Evolutionary conservation across 2,329 filamentous ascomycete species (phyloP).

Genomic region (Ophiosphaerella korrae): DNA sequence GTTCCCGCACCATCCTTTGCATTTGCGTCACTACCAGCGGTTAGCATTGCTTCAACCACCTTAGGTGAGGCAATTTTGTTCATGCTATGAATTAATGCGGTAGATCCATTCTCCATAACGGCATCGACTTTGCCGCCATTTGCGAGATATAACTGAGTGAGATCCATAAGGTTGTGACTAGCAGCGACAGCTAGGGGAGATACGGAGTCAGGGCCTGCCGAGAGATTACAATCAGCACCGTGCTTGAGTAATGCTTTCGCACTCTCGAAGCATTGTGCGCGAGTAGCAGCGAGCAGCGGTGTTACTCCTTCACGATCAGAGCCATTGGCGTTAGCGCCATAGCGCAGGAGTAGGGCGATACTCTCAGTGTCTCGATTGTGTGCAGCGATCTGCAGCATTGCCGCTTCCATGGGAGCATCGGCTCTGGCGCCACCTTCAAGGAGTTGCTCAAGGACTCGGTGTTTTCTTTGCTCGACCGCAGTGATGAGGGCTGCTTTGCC

Average conservation of each 20-base stretch:
- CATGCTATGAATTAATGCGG: constrained; percentile 65
- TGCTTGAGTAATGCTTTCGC: constrained; percentile 49
- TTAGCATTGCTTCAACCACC: constrained; percentile 64
- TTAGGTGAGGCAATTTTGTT: constrained; percentile 61
- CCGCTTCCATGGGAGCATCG: constrained; percentile 36
- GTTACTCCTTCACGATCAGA: constrained; percentile 37
- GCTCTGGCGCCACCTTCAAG: constrained; percentile 39
- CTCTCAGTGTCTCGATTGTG: constrained; percentile 40
- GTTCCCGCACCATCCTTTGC: constrained; percentile 65
- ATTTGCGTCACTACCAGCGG: constrained; percentile 65
- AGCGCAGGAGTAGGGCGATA: constrained; percentile 32
- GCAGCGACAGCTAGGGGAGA: constrained; percentile 61
- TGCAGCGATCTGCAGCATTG: constrained; percentile 37
- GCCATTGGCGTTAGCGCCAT: constrained; percentile 38
- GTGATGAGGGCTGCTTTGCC: constrained; percentile 53
- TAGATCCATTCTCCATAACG: constrained; percentile 62
- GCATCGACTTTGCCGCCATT: constrained; percentile 65
- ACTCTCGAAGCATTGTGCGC: constrained; percentile 47
- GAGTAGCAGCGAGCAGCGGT: constrained; percentile 35
- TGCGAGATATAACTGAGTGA: constrained; percentile 65
- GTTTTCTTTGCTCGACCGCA: constrained; percentile 67
- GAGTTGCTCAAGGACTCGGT: constrained; percentile 57
- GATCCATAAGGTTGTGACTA: constrained; percentile 58
- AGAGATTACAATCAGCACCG: constrained; percentile 29
- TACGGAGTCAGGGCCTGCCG: constrained; percentile 55